phyloP scores from a whole-genome alignment of 441 rosid species.

The Eutrema salsugineum region DNA sequence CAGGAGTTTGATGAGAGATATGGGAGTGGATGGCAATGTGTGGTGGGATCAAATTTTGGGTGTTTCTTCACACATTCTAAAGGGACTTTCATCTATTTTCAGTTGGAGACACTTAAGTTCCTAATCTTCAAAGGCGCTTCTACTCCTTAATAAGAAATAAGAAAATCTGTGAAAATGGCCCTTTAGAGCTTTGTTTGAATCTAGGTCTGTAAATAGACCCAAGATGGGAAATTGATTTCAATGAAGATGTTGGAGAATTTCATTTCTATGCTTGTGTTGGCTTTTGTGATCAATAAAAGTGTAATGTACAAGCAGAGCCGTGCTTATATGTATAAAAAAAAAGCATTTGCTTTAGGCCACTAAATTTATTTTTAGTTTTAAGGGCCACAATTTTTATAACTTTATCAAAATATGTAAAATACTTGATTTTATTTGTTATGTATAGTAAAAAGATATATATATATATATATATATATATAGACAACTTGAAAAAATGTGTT shows the following conservation, averaged over 20 bases:
- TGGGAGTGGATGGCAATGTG: constrained; percentile 95
- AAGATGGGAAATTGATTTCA: constrained; percentile 3
- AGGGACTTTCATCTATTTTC: constrained; percentile 84
- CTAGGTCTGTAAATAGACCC: constrained; percentile 14
- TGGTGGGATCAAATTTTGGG: constrained; percentile 88
- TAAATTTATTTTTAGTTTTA: no score
- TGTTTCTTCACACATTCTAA: constrained; percentile 86
- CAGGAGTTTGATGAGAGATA: constrained; percentile 75
- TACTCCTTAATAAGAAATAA: constrained; percentile 13
- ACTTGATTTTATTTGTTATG: no score
- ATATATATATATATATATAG: no score
- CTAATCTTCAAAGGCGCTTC: constrained; percentile 78
- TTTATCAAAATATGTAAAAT: no score
- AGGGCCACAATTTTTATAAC: no score
- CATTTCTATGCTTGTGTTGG: not conserved
- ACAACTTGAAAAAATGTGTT: no score
- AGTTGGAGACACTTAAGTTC: constrained; percentile 71
- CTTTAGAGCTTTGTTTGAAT: constrained; percentile 5
- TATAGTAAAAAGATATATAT: no score
- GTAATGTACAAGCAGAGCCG: not conserved
- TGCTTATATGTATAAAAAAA: no score
- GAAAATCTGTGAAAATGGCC: no score
- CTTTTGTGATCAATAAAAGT: constrained; percentile 13
- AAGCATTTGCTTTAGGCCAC: no score
- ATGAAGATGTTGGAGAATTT: not conserved